These are phyloP conservation scores for Sporothrix mexicana DNA, from an alignment of 2,329 filamentous ascomycete species.

Conservation along the genomic window DNA sequence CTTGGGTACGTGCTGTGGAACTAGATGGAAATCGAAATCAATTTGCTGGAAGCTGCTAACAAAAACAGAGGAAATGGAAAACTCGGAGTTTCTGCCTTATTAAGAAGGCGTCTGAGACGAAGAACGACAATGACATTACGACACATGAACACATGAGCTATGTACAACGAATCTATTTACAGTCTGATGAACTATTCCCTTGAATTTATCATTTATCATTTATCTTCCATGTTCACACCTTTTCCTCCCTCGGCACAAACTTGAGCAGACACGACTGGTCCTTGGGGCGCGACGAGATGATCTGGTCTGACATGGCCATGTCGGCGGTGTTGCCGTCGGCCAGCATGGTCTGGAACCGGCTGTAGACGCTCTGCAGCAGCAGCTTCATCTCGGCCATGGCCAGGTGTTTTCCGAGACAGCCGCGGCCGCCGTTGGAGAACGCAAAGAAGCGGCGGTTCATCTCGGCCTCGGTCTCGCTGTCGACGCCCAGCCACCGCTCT, in stretches of 20 bases:
- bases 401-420: slow-evolving; percentile 69
- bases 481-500: slow-evolving; percentile 78
- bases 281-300: slow-evolving; percentile 67
- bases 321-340: slow-evolving; percentile 55
- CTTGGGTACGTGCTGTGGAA: slow-evolving; percentile 15
- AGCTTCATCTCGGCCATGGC: slow-evolving; percentile 72
- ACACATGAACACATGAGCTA: background rate
- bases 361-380: slow-evolving; percentile 66
- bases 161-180: background rate
- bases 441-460: slow-evolving; percentile 67
- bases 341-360: slow-evolving; percentile 59
- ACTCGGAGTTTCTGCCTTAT: slow-evolving; percentile 33
- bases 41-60: background rate
- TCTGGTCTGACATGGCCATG: slow-evolving; percentile 71
- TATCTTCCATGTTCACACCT: too few relatives aligned
- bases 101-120: background rate
- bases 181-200: background rate
- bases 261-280: slow-evolving; percentile 64
- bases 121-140: background rate
- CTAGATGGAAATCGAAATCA: too few relatives aligned
- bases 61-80: slow-evolving; percentile 28
- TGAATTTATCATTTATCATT: too few relatives aligned
- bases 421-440: slow-evolving; percentile 68
- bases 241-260: slow-evolving; percentile 46
- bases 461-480: slow-evolving; percentile 75